Evolutionary conservation across 2,329 filamentous ascomycete species (phyloP).

Genomic region (Cercospora janseana): DNA sequence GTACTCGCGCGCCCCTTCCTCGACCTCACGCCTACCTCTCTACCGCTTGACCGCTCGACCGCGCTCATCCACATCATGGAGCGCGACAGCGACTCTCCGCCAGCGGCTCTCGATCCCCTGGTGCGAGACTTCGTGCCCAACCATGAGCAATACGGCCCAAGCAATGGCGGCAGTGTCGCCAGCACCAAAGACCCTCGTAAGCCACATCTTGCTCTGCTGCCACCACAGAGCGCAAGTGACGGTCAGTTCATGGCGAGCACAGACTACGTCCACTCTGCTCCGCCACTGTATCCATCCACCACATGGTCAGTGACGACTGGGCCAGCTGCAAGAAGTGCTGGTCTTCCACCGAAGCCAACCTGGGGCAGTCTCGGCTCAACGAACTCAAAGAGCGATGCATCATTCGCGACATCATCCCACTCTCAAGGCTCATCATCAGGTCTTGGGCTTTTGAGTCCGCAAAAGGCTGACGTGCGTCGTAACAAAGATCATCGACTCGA

Average conservation of each 20-base stretch:
- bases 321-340: slow-evolving; percentile 16
- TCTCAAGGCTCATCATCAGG: neutral
- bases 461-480: neutral
- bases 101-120: slow-evolving; percentile 9
- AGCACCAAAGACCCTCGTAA: slow-evolving; percentile 3
- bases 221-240: neutral
- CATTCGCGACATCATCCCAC: neutral
- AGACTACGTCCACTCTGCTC: slow-evolving; percentile 2
- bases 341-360: slow-evolving; percentile 17
- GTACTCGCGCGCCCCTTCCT: too few species aligned
- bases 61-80: neutral
- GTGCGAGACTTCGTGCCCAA: slow-evolving; percentile 12
- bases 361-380: slow-evolving; percentile 16
- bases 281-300: slow-evolving; percentile 16
- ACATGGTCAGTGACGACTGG: slow-evolving; percentile 19
- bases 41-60: too few species aligned
- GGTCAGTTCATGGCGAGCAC: neutral
- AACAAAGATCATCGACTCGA: slow-evolving; percentile 7
- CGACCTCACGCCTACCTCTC: too few species aligned
- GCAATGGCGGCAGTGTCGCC: neutral
- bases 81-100: slow-evolving; percentile 1
- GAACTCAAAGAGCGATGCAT: neutral
- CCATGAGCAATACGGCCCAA: neutral
- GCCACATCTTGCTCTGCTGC: neutral
- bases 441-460: neutral